phyloP scores from a whole-genome alignment of 2,329 filamentous ascomycete species.

The Talaromyces sp. region DNA sequence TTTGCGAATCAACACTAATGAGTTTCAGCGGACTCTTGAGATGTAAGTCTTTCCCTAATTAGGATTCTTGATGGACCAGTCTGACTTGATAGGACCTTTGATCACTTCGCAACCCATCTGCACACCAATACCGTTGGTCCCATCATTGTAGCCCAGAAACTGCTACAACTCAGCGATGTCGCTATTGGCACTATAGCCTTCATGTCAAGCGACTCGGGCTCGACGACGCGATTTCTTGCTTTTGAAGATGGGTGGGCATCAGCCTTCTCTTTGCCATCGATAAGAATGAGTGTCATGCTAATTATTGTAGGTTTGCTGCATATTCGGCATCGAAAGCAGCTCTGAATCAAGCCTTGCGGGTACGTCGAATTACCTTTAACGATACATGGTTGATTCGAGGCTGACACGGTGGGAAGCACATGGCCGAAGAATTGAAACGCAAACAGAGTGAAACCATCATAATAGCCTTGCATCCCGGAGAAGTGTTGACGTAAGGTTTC shows the following conservation, averaged over 20 bases:
- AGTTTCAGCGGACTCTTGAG: slow-evolving; percentile 6
- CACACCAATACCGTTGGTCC: slow-evolving; percentile 58
- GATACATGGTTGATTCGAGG: neutral
- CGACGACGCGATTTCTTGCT: slow-evolving; percentile 49
- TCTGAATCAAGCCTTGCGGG: slow-evolving; percentile 52
- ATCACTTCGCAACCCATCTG: slow-evolving; percentile 53
- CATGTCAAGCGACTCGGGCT: slow-evolving; percentile 57
- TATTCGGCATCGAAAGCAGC: slow-evolving; percentile 57
- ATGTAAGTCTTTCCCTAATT: neutral
- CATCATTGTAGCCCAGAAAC: slow-evolving; percentile 53
- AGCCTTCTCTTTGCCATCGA: too few relatives aligned
- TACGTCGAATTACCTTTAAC: neutral
- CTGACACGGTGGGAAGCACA: slow-evolving; percentile 35
- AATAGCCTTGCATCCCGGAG: slow-evolving; percentile 56
- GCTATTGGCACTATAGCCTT: slow-evolving; percentile 51
- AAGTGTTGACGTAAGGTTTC: slow-evolving; percentile 49
- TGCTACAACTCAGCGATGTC: slow-evolving; percentile 46
- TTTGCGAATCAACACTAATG: neutral
- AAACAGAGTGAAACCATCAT: slow-evolving; percentile 49
- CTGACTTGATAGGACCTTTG: slow-evolving; percentile 45
- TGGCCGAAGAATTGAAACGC: slow-evolving; percentile 54
- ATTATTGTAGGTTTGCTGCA: slow-evolving; percentile 47
- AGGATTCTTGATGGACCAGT: slow-evolving; percentile 43
- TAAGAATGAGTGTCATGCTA: neutral
- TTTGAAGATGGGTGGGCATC: slow-evolving; percentile 47